Percentiles rank a stretch among this genome's conserved stretches.
Evolutionary conservation across 2,329 filamentous ascomycete genomes (phyloP).

Genomic region (Pseudophaeomoniella oleicola): DNA sequence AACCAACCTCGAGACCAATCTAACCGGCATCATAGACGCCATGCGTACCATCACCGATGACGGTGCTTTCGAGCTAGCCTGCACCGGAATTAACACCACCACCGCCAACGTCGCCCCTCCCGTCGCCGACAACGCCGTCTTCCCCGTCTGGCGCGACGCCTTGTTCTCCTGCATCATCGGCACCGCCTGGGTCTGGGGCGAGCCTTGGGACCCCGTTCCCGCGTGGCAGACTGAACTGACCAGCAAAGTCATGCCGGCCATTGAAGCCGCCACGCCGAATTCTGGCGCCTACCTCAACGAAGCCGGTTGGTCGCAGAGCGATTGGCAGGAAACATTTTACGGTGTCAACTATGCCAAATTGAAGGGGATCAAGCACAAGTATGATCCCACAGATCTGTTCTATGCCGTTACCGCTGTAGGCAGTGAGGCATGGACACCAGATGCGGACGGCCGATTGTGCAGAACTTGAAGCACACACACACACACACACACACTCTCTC

Average conservation of each 20-base stretch:
- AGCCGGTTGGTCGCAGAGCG: constrained; percentile 4
- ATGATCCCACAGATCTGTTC: constrained; percentile 6
- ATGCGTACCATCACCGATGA: too few species aligned
- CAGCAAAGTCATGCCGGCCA: neutral
- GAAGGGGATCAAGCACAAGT: constrained; percentile 6
- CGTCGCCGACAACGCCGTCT: neutral
- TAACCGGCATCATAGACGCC: too few species aligned
- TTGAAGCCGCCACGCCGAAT: constrained; percentile 10
- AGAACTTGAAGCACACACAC: too few species aligned
- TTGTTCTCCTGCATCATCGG: neutral
- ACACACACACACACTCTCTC: too few species aligned
- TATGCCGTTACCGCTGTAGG: constrained; percentile 6
- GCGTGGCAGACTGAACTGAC: neutral
- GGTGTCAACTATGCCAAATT: constrained; percentile 5
- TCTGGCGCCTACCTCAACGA: constrained; percentile 24
- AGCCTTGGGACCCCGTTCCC: neutral
- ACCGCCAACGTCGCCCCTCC: too few species aligned
- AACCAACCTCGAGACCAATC: too few species aligned
- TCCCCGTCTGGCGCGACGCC: neutral
- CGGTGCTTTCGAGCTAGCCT: too few species aligned
- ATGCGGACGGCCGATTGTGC: neutral
- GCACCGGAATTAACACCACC: too few species aligned
- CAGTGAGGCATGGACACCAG: constrained; percentile 3
- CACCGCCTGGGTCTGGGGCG: neutral
- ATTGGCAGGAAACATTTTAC: constrained; percentile 7